Evolutionary conservation across 768 basidiomycete species (phyloP), one percentile per base, ranked within the genome.

Genomic region (Amanita muscaria): DNA sequence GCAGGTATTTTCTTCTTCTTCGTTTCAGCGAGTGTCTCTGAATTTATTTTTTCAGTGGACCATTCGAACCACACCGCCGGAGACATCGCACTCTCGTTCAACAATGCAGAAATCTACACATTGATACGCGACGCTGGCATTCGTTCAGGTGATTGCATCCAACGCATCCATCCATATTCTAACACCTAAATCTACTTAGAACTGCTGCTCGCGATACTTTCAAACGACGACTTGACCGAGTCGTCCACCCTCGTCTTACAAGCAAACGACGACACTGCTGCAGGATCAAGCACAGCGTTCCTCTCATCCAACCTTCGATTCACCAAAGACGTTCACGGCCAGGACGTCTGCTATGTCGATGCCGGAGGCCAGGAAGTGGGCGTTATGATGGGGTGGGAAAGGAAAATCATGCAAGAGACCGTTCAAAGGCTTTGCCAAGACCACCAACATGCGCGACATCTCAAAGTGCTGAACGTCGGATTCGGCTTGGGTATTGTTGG

Each of bases 321-420:
- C 61, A 73, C 69, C 8, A 69, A 63, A 25, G 91, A 94, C 57
- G 66, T 72, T 24, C 61, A 74, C 27, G 89, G 86, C 2, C 89
- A 92, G 60, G 84, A 90, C 40, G 76, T 96, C 16, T 96, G 92
- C 49, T 63, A 88, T 40, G 56, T 89, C 42, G 64, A 72, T 48
- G 67, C 74, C 2, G 74, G 69, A 11, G 79, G 78, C 22, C 82
- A 83, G 51, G 84, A 91, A 48, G 76, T 93, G n/a, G 90, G 91
- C 10, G 94, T 99, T 4, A 99, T 99, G 96, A 99, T 99, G 96
- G 90, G 92, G 1, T 99, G 96, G 96, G 96, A 99, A 61, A 64
- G 66, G 35, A 73, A 65, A 6, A 88, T 98, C 55, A 98, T 98
- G 96, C 60, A 69, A 47, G 72, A 79, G 54, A 94, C 92, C 4